Conservation (phyloP, 352 stramenopile genomes). For the Peronospora farinosa region DNA sequence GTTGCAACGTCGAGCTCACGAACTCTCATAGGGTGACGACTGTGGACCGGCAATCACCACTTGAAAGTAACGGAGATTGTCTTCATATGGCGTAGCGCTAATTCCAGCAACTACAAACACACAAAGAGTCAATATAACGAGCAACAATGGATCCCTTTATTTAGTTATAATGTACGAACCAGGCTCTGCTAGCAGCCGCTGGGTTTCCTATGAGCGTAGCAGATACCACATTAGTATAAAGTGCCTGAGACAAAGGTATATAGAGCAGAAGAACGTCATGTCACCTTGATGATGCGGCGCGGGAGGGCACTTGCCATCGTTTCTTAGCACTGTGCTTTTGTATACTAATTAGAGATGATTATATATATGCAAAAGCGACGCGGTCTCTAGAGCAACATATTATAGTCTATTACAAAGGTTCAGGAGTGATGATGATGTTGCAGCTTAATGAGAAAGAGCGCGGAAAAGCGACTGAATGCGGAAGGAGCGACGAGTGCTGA, state of each 20-base stretch:
- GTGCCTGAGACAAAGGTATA: neutral
- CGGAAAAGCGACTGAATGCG: neutral
- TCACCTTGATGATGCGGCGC: slow-evolving; percentile 70
- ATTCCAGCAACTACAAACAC: slow-evolving; percentile 87
- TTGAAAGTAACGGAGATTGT: slow-evolving; percentile 98
- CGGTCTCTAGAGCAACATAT: slow-evolving; percentile 3
- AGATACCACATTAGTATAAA: slow-evolving; percentile 1
- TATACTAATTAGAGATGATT: too few relatives aligned
- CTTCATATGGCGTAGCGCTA: slow-evolving; percentile 93
- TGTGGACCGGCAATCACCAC: slow-evolving; percentile 95
- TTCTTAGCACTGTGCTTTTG: slow-evolving; percentile 7
- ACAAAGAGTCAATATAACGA: neutral
- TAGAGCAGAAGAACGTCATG: neutral
- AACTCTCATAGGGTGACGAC: slow-evolving; percentile 93
- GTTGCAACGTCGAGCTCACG: slow-evolving; percentile 19
- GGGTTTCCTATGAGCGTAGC: slow-evolving; percentile 79
- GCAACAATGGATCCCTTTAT: neutral
- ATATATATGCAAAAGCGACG: neutral
- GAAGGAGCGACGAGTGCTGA: neutral
- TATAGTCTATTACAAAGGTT: slow-evolving; percentile 1
- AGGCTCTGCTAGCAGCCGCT: slow-evolving; percentile 91
- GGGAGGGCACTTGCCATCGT: slow-evolving; percentile 57
- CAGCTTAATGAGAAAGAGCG: slow-evolving; percentile 13
- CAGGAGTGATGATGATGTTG: slow-evolving; percentile 20
- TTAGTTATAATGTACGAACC: slow-evolving; percentile 31